Conservation (phyloP, 768 basidiomycete species). For the Tricholomella constricta region DNA sequence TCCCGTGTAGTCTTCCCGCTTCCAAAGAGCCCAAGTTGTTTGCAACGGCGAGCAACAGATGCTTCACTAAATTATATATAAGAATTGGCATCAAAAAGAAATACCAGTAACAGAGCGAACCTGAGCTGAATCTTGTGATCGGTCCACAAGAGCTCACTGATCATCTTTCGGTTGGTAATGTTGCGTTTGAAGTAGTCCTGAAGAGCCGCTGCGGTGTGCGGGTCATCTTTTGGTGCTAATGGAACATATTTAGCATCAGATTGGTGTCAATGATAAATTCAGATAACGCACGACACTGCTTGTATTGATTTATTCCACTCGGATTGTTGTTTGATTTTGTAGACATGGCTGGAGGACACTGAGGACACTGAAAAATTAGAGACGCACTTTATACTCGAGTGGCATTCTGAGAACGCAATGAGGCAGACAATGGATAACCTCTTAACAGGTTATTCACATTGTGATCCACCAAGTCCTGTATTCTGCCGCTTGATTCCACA, state of each 20-base stretch:
- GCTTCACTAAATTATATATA: constrained; percentile 19
- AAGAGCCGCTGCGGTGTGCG: constrained; percentile 17
- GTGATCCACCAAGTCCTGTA: too few species aligned
- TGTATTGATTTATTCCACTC: constrained; percentile 30
- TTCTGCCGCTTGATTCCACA: too few species aligned
- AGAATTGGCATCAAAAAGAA: not conserved
- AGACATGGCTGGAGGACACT: not conserved
- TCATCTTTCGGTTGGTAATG: constrained; percentile 25
- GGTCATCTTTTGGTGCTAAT: constrained; percentile 26
- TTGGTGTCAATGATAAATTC: not conserved
- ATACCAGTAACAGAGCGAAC: constrained; percentile 13
- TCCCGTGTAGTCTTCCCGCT: constrained; percentile 27
- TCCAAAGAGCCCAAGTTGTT: constrained; percentile 25
- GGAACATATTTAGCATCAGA: not conserved
- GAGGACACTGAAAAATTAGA: not conserved
- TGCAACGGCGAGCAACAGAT: constrained; percentile 27
- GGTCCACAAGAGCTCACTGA: constrained; percentile 24
- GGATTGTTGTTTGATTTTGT: not conserved
- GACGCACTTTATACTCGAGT: too few species aligned
- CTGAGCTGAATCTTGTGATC: constrained; percentile 28
- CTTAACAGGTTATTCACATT: too few species aligned
- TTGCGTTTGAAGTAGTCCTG: constrained; percentile 27
- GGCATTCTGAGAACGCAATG: too few species aligned
- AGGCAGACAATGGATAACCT: too few species aligned
- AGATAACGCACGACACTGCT: constrained; percentile 28